These are phyloP conservation scores for Phytophthora podocarpi DNA, from an alignment of 352 stramenopile genomes.

Conservation along the genomic window DNA sequence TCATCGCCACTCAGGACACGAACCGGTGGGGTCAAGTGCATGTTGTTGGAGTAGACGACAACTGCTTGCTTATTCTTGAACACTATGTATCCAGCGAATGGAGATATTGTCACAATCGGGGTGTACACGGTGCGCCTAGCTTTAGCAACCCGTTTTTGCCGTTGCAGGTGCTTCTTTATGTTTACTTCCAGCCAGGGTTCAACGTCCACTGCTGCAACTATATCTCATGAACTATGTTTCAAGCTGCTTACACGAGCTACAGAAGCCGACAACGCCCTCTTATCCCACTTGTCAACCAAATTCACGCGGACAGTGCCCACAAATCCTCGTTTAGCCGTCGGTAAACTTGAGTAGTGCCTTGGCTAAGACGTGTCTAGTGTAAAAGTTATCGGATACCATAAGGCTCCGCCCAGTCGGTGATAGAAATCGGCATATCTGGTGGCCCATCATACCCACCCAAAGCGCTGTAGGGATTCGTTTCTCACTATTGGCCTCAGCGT, in stretches of 20 bases:
- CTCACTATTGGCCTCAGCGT: neutral
- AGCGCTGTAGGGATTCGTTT: neutral
- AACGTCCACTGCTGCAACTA: too few relatives aligned
- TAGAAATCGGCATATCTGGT: neutral
- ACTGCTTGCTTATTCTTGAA: constrained; percentile 3
- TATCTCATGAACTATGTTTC: too few relatives aligned
- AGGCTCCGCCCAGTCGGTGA: neutral
- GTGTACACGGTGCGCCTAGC: neutral
- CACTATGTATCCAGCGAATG: neutral
- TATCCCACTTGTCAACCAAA: too few relatives aligned
- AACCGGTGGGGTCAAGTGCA: too few relatives aligned
- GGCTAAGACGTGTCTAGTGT: constrained; percentile 2
- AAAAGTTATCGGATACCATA: constrained; percentile 8
- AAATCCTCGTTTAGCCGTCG: neutral
- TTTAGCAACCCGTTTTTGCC: too few relatives aligned
- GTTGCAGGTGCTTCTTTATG: too few relatives aligned
- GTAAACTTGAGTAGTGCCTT: neutral
- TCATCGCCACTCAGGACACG: too few relatives aligned
- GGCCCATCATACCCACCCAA: constrained; percentile 11
- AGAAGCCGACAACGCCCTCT: neutral
- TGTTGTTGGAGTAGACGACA: constrained; percentile 12
- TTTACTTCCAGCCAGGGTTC: too few relatives aligned
- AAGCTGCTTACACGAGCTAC: neutral
- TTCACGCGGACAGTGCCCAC: neutral
- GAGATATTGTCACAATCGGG: neutral